Percentiles rank a stretch among this genome's conserved stretches.
Conservation (phyloP, 371 early-diverging fungal genomes). For the Apophysomyces ossiformis region DNA sequence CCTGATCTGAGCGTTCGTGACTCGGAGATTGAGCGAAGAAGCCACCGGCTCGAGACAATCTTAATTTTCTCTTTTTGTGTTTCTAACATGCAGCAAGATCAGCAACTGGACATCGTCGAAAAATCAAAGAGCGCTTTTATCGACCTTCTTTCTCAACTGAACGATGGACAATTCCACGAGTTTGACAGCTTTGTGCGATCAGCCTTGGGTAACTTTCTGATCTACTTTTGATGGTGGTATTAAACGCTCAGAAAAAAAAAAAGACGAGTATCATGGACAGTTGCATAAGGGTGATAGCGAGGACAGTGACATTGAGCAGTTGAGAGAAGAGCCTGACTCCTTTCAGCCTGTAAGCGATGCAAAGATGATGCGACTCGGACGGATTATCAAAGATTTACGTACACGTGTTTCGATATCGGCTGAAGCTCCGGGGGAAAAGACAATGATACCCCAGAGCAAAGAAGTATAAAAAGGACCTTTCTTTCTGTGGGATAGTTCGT, state of each 20-base stretch:
- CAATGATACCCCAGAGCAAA: constrained; percentile 54
- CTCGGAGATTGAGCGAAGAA: too few species aligned
- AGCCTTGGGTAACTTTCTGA: constrained; percentile 49
- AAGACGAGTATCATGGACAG: constrained; percentile 49
- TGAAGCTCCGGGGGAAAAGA: constrained; percentile 66
- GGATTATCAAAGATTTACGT: constrained; percentile 63
- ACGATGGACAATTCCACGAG: constrained; percentile 54
- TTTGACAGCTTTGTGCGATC: constrained; percentile 61
- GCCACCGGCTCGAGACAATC: too few species aligned
- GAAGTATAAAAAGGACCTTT: constrained; percentile 38
- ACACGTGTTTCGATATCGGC: constrained; percentile 60
- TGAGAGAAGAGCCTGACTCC: constrained; percentile 28
- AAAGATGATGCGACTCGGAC: constrained; percentile 47
- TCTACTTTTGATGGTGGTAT: background rate
- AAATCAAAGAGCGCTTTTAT: constrained; percentile 56
- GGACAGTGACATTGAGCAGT: constrained; percentile 26
- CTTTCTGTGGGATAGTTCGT: background rate
- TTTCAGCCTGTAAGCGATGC: constrained; percentile 49
- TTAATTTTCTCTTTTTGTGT: too few species aligned
- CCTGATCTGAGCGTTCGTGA: too few species aligned
- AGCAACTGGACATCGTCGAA: constrained; percentile 34
- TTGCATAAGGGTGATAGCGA: constrained; percentile 33
- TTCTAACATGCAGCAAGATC: background rate
- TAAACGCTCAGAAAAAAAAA: constrained; percentile 11
- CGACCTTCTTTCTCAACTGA: constrained; percentile 52